These are phyloP conservation scores for Thalassiosira profunda DNA, from an alignment of 108 stramenopile species.

Conservation along the genomic window DNA sequence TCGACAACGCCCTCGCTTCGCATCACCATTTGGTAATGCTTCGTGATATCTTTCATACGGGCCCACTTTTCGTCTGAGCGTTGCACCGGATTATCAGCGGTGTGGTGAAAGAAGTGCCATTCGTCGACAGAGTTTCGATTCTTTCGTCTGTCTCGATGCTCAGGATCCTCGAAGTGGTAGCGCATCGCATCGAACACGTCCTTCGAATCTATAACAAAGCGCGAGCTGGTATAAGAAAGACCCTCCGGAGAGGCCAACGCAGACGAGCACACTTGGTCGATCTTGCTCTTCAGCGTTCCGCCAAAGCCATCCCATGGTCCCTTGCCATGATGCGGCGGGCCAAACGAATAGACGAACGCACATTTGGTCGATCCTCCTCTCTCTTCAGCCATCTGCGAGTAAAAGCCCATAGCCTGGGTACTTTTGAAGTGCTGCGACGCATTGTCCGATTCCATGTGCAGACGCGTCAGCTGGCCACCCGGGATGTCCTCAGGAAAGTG, in stretches of 20 bases:
- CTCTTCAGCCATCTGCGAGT: not conserved
- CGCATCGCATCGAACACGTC: not conserved
- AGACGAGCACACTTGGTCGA: not conserved
- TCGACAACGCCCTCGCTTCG: not conserved
- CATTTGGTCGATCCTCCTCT: not conserved
- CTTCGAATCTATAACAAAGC: conserved; percentile 3
- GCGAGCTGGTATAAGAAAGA: not conserved
- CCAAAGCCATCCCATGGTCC: conserved; percentile 6
- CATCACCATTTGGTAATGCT: conserved; percentile 2
- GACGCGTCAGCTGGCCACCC: not conserved
- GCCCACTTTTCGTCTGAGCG: not conserved
- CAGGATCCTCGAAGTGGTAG: conserved; percentile 2
- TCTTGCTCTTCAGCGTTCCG: not conserved
- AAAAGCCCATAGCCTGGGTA: not conserved
- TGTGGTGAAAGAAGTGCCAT: conserved; percentile 3
- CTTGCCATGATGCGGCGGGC: conserved; percentile 11
- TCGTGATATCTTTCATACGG: not conserved
- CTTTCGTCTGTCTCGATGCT: not conserved
- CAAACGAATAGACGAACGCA: conserved; percentile 6
- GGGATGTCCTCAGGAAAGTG: conserved; percentile 2
- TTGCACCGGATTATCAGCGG: not conserved
- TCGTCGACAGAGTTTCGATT: not conserved
- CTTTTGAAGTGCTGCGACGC: conserved; percentile 7
- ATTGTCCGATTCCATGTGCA: conserved; percentile 8
- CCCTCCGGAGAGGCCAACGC: not conserved